Evolutionary conservation across 257 asterid genomes (phyloP).

Genomic region (Ophiorrhiza pumila): DNA sequence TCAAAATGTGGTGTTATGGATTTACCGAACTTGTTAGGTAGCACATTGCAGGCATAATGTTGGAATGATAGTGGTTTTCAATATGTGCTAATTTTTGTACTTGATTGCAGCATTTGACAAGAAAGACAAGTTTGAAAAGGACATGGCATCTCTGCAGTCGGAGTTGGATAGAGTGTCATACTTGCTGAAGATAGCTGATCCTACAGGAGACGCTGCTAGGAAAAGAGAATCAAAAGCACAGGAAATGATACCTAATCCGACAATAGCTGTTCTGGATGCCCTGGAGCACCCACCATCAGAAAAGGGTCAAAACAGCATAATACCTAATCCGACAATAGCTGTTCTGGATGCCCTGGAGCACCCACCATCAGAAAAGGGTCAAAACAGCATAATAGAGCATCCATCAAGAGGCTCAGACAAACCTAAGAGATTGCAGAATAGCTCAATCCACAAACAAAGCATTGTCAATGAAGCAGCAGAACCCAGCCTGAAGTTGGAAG

Average conservation of each 20-base stretch:
- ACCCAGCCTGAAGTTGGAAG: constrained; percentile 34
- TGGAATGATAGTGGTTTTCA: too few species aligned
- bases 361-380: constrained; percentile 24
- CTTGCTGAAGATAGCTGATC: constrained; percentile 94
- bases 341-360: constrained; percentile 26
- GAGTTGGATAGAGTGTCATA: constrained; percentile 80
- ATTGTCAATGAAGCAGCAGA: constrained; percentile 31
- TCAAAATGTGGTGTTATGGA: constrained; percentile 6
- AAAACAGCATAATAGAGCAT: constrained; percentile 29
- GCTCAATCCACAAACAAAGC: constrained; percentile 32
- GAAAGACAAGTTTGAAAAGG: constrained; percentile 56
- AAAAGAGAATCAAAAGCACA: constrained; percentile 50
- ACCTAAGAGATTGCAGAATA: constrained; percentile 32
- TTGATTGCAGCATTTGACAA: constrained; percentile 56
- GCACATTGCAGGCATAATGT: background rate
- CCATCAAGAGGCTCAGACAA: constrained; percentile 21
- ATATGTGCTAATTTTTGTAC: background rate
- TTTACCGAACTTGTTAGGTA: background rate
- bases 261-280: constrained; percentile 27
- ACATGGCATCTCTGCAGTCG: constrained; percentile 57
- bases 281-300: constrained; percentile 22
- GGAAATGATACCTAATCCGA: constrained; percentile 28
- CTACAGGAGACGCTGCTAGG: constrained; percentile 78
- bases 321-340: constrained; percentile 16
- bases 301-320: constrained; percentile 21